A percentile compares a stretch with the other conserved stretches of the same genome.
Conservation (phyloP, 768 basidiomycete species). For the Cystobasidium ongulense region DNA sequence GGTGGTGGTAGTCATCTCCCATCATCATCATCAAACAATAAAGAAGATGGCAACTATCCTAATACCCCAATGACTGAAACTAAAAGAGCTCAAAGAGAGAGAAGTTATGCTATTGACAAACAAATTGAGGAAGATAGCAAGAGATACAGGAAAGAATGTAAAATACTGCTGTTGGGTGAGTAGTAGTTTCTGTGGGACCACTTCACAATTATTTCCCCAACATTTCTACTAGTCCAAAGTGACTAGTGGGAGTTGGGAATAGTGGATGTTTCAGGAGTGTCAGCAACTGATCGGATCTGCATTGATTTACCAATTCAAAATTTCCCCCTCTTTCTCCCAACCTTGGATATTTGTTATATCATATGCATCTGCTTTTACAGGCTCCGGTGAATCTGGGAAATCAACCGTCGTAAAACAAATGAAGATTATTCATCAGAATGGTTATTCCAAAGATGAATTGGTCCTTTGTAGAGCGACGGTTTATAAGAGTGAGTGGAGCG, state of each 20-base stretch:
- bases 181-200: constrained; percentile 37
- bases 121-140: constrained; percentile 66
- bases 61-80: constrained; percentile 10
- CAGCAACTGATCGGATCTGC: too few species aligned
- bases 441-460: constrained; percentile 71
- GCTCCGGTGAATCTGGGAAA: constrained; percentile 91
- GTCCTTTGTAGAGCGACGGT: constrained; percentile 67
- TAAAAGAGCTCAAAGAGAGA: constrained; percentile 11
- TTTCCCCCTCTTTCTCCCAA: too few species aligned
- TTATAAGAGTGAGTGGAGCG: constrained; percentile 54
- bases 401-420: constrained; percentile 96
- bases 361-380: constrained; percentile 50
- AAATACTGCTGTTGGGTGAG: constrained; percentile 83
- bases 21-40: neutral
- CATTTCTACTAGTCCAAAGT: too few species aligned
- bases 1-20: too few species aligned
- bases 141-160: constrained; percentile 76
- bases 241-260: too few species aligned
- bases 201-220: too few species aligned
- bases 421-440: constrained; percentile 95
- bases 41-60: neutral
- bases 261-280: too few species aligned
- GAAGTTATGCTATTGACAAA: constrained; percentile 41
- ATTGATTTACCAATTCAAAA: too few species aligned
- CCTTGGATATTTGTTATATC: neutral